Conservation (phyloP, 495 filamentous ascomycete species). For the Penicillium coffeae region DNA sequence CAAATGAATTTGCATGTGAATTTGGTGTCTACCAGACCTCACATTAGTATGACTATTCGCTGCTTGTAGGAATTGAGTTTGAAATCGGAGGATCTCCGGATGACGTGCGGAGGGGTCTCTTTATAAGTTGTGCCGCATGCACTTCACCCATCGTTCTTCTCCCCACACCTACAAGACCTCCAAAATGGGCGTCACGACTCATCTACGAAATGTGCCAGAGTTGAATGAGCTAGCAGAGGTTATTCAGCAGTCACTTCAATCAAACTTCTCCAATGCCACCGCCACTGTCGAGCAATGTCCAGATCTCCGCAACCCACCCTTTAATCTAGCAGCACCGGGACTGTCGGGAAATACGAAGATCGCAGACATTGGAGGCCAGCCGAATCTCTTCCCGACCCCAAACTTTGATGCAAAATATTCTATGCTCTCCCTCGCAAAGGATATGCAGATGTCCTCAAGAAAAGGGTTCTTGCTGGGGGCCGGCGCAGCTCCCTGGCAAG, state of each 20-base stretch:
- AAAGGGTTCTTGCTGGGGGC: constrained; percentile 32
- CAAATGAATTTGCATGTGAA: no score
- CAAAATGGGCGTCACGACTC: constrained; percentile 12
- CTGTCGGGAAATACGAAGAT: constrained; percentile 32
- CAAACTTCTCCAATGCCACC: constrained; percentile 23
- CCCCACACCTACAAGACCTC: no score
- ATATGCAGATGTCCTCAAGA: constrained; percentile 28
- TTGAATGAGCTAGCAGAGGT: constrained; percentile 21
- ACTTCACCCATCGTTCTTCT: no score
- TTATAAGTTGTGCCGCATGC: no score
- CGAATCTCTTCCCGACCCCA: constrained; percentile 31
- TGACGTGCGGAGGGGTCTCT: not conserved
- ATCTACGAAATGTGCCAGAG: constrained; percentile 20
- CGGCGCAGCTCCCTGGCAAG: constrained; percentile 38
- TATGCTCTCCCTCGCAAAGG: constrained; percentile 22
- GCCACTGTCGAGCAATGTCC: constrained; percentile 29
- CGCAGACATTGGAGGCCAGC: constrained; percentile 37
- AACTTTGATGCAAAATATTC: constrained; percentile 28
- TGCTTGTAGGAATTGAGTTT: no score
- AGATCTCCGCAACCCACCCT: constrained; percentile 33
- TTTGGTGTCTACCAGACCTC: no score
- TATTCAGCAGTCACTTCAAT: constrained; percentile 17
- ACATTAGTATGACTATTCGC: no score
- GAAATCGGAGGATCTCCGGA: no score
- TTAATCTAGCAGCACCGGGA: constrained; percentile 31